Evolutionary conservation across 352 stramenopile species (phyloP).

Genomic region (Globisporangium viniferum): DNA sequence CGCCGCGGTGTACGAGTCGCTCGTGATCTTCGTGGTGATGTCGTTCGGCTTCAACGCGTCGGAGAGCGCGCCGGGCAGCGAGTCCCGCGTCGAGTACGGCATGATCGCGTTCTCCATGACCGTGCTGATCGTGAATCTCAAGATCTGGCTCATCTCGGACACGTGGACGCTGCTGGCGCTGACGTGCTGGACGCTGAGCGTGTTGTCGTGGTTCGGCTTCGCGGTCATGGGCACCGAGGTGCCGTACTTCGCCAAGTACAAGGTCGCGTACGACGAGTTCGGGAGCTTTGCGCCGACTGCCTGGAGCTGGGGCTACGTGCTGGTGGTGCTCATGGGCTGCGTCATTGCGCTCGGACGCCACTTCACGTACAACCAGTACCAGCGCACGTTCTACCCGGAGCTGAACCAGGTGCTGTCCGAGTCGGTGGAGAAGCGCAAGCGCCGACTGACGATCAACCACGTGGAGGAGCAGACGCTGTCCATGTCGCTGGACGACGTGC

Average conservation of each 20-base stretch:
- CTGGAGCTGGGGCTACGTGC: constrained; percentile 48
- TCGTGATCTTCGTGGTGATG: constrained; percentile 83
- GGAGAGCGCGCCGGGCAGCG: constrained; percentile 44
- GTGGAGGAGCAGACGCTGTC: constrained; percentile 71
- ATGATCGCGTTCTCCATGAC: constrained; percentile 90
- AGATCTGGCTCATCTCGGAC: constrained; percentile 86
- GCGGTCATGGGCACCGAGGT: constrained; percentile 54
- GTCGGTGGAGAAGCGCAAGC: constrained; percentile 36
- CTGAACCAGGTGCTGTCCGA: constrained; percentile 70
- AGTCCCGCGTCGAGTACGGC: constrained; percentile 78
- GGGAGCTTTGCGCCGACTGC: constrained; percentile 61
- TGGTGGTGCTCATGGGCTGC: constrained; percentile 70
- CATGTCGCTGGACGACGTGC: constrained; percentile 75
- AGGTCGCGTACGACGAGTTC: constrained; percentile 81
- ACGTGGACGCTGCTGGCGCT: constrained; percentile 71
- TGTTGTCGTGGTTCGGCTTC: constrained; percentile 71
- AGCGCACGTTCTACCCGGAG: constrained; percentile 73
- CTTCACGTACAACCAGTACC: constrained; percentile 77
- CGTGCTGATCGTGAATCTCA: constrained; percentile 94
- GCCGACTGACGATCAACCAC: constrained; percentile 69
- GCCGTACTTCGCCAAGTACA: constrained; percentile 55
- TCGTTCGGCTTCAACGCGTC: constrained; percentile 75
- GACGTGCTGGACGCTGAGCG: constrained; percentile 54
- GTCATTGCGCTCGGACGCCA: constrained; percentile 66
- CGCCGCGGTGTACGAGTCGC: constrained; percentile 69